Evolutionary conservation across 768 basidiomycete genomes (phyloP).

Genomic region (Russula earlei): DNA sequence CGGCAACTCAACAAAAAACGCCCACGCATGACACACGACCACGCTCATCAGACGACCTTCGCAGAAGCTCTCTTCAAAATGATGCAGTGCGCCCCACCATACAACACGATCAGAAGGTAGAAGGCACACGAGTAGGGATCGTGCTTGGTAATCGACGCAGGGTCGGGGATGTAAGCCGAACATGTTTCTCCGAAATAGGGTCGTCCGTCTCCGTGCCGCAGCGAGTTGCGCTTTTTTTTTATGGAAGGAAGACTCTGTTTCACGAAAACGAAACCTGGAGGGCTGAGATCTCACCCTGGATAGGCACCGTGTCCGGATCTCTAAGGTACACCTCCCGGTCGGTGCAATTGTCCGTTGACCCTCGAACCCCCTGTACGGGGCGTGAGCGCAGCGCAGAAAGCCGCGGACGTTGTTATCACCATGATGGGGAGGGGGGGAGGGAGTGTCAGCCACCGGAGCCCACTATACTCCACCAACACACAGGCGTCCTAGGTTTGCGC

Average conservation of each 20-base stretch:
- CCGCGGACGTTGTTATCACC: background rate
- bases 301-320: slow-evolving; percentile 57
- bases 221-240: slow-evolving; percentile 62
- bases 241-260: slow-evolving; percentile 30
- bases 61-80: slow-evolving; percentile 57
- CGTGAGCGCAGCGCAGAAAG: slow-evolving; percentile 29
- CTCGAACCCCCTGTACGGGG: slow-evolving; percentile 57
- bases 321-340: slow-evolving; percentile 61
- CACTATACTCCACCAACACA: background rate
- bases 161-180: slow-evolving; percentile 54
- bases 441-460: too few relatives aligned
- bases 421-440: too few relatives aligned
- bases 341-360: slow-evolving; percentile 56
- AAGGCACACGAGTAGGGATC: slow-evolving; percentile 37
- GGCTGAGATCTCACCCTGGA: slow-evolving; percentile 71
- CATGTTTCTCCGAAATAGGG: slow-evolving; percentile 40
- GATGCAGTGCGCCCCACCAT: slow-evolving; percentile 44
- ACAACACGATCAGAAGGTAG: slow-evolving; percentile 64
- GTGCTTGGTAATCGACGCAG: slow-evolving; percentile 56
- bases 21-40: slow-evolving; percentile 10
- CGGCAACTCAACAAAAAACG: background rate
- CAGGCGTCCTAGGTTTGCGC: background rate
- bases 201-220: slow-evolving; percentile 66
- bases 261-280: slow-evolving; percentile 23
- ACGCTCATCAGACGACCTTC: slow-evolving; percentile 39